A percentile compares a stretch with the other conserved stretches of the same genome.
phyloP scores from a whole-genome alignment of 305 asterid species.

The Petunia hybrid region DNA sequence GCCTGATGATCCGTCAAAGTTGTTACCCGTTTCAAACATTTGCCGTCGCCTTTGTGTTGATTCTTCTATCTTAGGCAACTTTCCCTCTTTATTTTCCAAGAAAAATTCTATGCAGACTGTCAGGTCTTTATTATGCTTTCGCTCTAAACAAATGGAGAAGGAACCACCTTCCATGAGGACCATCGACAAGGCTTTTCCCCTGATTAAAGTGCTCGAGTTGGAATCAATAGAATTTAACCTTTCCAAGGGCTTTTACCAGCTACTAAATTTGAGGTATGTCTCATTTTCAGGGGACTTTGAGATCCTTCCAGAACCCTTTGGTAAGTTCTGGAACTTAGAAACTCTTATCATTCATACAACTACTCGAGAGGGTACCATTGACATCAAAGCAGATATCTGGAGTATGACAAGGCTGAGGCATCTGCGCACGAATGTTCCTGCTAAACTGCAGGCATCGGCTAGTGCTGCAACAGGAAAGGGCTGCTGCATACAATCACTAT shows the following conservation, averaged over 20 bases:
- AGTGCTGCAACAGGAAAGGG: neutral
- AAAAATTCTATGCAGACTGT: neutral
- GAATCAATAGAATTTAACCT: conserved; percentile 24
- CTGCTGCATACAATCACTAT: conserved; percentile 14
- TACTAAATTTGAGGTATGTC: conserved; percentile 42
- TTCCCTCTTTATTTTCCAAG: neutral
- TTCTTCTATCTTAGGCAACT: conserved; percentile 26
- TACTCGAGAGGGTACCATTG: neutral
- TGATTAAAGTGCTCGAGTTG: conserved; percentile 36
- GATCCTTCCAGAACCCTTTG: conserved; percentile 32
- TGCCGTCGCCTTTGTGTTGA: conserved; percentile 28
- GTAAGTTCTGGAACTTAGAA: conserved; percentile 38
- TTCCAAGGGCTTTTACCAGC: conserved; percentile 24
- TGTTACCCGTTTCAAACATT: neutral
- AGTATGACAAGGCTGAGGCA: conserved; percentile 38
- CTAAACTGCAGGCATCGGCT: conserved; percentile 13
- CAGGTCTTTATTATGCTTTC: conserved; percentile 37
- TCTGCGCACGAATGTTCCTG: conserved; percentile 32
- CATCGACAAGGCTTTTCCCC: conserved; percentile 31
- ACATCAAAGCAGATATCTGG: conserved; percentile 30
- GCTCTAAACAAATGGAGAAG: neutral
- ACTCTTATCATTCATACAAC: conserved; percentile 28
- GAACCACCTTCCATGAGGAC: neutral
- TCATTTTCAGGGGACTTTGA: conserved; percentile 32
- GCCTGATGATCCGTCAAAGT: neutral